A percentile compares a stretch with the other conserved stretches of the same genome.
These are phyloP conservation scores for Venturia asperata DNA, from an alignment of 2,329 filamentous ascomycete genomes.

Conservation along the genomic window DNA sequence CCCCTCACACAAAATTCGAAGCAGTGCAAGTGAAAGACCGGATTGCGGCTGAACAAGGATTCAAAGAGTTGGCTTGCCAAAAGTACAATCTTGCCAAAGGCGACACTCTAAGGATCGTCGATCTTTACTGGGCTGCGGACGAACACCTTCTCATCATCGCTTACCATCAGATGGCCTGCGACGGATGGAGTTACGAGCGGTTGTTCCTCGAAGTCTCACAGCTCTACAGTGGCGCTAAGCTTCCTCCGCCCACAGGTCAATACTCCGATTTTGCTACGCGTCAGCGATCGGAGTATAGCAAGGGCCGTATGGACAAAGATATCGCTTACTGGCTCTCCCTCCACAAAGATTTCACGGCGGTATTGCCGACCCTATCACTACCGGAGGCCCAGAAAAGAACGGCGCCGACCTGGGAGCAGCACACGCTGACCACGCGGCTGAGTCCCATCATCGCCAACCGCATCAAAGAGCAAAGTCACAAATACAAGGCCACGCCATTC, in stretches of 20 bases:
- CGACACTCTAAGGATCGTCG: slow-evolving; percentile 29
- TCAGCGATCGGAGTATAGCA: slow-evolving; percentile 28
- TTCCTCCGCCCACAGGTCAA: slow-evolving; percentile 27
- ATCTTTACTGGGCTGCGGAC: slow-evolving; percentile 32
- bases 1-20: slow-evolving; percentile 1
- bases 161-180: slow-evolving; percentile 47
- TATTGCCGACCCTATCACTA: slow-evolving; percentile 33
- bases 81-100: slow-evolving; percentile 36
- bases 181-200: slow-evolving; percentile 40
- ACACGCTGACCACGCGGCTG: slow-evolving; percentile 2
- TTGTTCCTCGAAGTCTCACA: slow-evolving; percentile 41
- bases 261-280: slow-evolving; percentile 32
- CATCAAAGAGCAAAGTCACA: slow-evolving; percentile 1
- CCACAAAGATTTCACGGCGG: slow-evolving; percentile 24
- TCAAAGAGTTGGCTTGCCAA: slow-evolving; percentile 28
- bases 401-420: slow-evolving; percentile 15
- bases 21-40: slow-evolving; percentile 11
- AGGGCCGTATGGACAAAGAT: slow-evolving; percentile 27
- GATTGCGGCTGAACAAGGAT: slow-evolving; percentile 26
- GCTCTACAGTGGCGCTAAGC: slow-evolving; percentile 32
- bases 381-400: slow-evolving; percentile 23
- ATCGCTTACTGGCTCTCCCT: slow-evolving; percentile 32
- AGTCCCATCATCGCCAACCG: slow-evolving; percentile 5
- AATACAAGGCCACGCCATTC: slow-evolving; percentile 11
- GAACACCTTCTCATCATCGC: slow-evolving; percentile 39